Base-by-base conservation (phyloP, 2,329 filamentous ascomycete genomes). In the Venturiaceae sp. region DNA sequence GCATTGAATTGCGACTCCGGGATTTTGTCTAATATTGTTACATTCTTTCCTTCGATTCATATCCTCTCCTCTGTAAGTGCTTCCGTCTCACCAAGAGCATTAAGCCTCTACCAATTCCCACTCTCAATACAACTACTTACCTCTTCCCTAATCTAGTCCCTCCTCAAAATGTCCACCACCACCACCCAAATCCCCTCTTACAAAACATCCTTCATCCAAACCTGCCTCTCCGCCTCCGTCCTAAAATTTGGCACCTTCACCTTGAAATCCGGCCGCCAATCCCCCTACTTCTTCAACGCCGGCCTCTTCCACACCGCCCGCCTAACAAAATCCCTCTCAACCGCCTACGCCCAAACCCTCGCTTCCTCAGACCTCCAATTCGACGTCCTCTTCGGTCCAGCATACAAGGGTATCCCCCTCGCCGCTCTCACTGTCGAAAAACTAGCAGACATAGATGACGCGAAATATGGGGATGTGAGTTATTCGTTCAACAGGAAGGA, bases 221-320 rank as follows among this genome's bases (percentile, higher is more conserved):
- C 87, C 60, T 82, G 86, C 68, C 80, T 92, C 64, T 73, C 77
- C 23, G 84, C 85, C 66, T 81, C 82, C 62, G 85, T 89, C 66
- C 83, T 94, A 64, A 88, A 85, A 68, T 94, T 94, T 71, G 90
- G 90, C 72, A 84, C 81, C 70, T 94, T 90, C 76, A 88, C 87
- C 66, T 84, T 99, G 69, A 99, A 99, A 77, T 96, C 92, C 57
- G 89, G 90, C 74, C 89, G 92, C 68, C 80, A 71, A 66, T 96
- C 91, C 13, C 94, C 94, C 44, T 97, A 97, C 81, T 97, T 97
- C 80, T 95, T 97, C 84, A 96, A 96, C 74, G 91, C 92, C 52
- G 91, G 92, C 61, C 84, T 89, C 67, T 95, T 97, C 75, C 90
- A 94, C 79, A 86, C 85, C 56, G 87, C 87, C 23, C 81, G 85